A percentile compares a stretch with the other conserved stretches of the same genome.
Evolutionary conservation across 2,329 filamentous ascomycete species (phyloP).

Genomic region (Fusarium ambrosium): DNA sequence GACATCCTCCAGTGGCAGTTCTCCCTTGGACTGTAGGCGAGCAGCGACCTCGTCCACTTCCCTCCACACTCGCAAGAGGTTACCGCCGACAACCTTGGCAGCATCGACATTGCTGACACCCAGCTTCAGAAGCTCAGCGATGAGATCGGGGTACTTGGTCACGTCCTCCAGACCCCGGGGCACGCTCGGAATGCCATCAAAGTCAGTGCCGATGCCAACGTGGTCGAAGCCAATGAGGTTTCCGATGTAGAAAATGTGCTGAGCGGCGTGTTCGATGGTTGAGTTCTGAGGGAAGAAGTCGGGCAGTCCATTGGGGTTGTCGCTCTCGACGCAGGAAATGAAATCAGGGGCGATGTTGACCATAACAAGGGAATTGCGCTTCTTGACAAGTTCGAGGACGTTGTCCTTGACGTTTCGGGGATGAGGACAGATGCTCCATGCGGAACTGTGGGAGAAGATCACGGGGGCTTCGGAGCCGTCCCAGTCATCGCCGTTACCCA

Average conservation of each 20-base stretch:
- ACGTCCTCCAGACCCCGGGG: conserved; percentile 88
- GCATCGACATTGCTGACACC: conserved; percentile 82
- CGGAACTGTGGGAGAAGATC: conserved; percentile 91
- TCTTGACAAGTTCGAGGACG: conserved; percentile 81
- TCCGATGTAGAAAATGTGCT: conserved; percentile 87
- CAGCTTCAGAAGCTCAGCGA: conserved; percentile 79
- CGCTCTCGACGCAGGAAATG: conserved; percentile 77
- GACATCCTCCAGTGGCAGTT: conserved; percentile 68
- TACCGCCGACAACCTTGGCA: conserved; percentile 81
- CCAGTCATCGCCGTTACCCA: conserved; percentile 75
- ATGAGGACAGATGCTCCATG: conserved; percentile 84
- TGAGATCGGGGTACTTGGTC: conserved; percentile 82
- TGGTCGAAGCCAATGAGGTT: conserved; percentile 86
- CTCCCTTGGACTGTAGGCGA: conserved; percentile 71
- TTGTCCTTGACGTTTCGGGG: conserved; percentile 92
- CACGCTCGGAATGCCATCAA: conserved; percentile 79
- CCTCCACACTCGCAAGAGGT: conserved; percentile 86
- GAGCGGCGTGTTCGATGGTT: conserved; percentile 81
- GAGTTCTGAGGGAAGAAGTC: conserved; percentile 75
- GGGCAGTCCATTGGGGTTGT: conserved; percentile 74
- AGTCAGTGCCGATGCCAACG: conserved; percentile 91
- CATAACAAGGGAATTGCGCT: conserved; percentile 84
- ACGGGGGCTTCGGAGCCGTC: conserved; percentile 82
- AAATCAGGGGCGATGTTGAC: conserved; percentile 90
- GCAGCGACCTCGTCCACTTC: conserved; percentile 80